Evolutionary conservation across 169 alveolate species (phyloP), one percentile per base, ranked within the genome.

Genomic region (Cryptosporidium baileyi): DNA sequence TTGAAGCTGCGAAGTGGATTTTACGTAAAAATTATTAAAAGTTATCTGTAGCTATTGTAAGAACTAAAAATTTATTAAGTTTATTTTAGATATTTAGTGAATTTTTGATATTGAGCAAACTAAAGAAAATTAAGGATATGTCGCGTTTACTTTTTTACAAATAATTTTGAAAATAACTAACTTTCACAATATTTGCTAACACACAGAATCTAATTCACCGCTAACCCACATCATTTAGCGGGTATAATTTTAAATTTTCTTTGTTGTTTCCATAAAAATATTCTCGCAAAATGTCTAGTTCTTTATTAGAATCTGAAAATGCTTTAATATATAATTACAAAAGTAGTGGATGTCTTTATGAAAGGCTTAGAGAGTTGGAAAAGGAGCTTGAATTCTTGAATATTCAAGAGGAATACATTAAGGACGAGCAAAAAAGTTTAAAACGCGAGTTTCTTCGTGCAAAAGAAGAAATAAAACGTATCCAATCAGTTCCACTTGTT

Each of bases 401-500:
- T 26, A 54, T 34, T 7, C 94, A 96, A 94, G 99, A 96, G 80
- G 96, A 97, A 80, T 98, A 97, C 91, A 95, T 98, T 60, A 97
- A 96, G 91, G 99, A 97, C 67, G 99, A 98, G 80, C 96, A 97
- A 90, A 97, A 97, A 88, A 96, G 97, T 90, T 90, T 98, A 89
- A 97, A 97, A 94, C 91, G 98, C 13, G 99, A 98, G 91, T 93
- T 95, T 85, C 91, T 96, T 24, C 91, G 99, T 41, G 98, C 99
- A 26, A 93, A 96, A 79, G 98, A 97, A 81, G 99, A 98, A 89
- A 93, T 97, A 63, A 97, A 96, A 88, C 93, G 99, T 43, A 97
- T 98, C 40, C 98, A 97, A 89, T 94, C 98, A 30, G 99, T 97
- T 36, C 99, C 99, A 1, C 91, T 98, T 38, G 98, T 97, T 49